These are phyloP conservation scores for Neospora caninum DNA, from an alignment of 169 alveolate genomes.

Conservation along the genomic window DNA sequence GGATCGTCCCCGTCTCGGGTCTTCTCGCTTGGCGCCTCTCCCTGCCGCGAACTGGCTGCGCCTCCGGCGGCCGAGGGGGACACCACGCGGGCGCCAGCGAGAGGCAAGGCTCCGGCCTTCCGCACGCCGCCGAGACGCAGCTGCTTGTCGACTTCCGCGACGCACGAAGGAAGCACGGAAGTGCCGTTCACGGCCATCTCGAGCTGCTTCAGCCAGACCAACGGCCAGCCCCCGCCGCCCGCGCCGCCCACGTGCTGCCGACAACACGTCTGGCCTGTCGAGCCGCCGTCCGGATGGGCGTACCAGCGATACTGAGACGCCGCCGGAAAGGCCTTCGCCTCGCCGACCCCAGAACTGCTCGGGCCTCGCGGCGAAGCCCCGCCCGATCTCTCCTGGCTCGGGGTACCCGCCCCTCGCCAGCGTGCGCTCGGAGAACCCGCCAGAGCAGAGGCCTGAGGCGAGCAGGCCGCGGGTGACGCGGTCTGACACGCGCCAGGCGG, in stretches of 20 bases:
- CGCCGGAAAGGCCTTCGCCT: background rate
- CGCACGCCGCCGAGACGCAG: background rate
- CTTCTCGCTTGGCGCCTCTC: background rate
- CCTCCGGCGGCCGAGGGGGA: background rate
- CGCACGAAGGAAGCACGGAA: background rate
- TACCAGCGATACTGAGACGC: conserved; percentile 6
- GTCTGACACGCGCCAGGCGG: too few species aligned
- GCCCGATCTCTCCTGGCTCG: too few species aligned
- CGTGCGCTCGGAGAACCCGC: too few species aligned
- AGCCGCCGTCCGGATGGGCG: conserved; percentile 23
- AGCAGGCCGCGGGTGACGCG: too few species aligned
- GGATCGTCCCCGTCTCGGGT: background rate
- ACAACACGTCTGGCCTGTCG: conserved; percentile 16
- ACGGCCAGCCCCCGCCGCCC: conserved; percentile 47
- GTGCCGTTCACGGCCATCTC: conserved; percentile 28
- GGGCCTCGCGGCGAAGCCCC: too few species aligned
- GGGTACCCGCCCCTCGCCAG: too few species aligned
- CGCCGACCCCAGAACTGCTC: too few species aligned
- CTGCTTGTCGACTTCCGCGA: background rate
- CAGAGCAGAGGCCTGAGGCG: too few species aligned
- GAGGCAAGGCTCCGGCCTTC: background rate
- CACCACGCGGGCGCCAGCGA: background rate
- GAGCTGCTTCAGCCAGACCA: conserved; percentile 22
- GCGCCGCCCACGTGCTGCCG: conserved; percentile 34
- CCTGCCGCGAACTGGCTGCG: background rate